Evolutionary conservation across 805 yeast species (phyloP), one percentile per base, ranked within the genome.

Genomic region (Schwanniomyces sp.): DNA sequence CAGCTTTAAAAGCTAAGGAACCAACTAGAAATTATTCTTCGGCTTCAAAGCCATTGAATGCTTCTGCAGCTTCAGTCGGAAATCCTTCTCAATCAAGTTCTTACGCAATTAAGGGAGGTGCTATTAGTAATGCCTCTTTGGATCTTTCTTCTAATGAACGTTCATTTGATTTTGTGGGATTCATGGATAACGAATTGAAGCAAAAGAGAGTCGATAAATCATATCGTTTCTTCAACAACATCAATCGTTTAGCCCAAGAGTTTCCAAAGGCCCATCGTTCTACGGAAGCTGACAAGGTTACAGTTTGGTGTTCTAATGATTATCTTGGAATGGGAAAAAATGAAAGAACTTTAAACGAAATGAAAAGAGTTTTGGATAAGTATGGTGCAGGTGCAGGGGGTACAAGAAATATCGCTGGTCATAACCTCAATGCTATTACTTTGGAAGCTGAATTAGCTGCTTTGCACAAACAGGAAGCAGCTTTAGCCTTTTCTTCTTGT

Each of bases 381-480:
- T 94, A 94, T 66, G 99, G 99, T 59, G 87, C 96, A 4, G 99
- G 99, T 59, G 96, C 99, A 7, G 99, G 99, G 63, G 99, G 99
- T 57, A 94, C 99, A 42, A 81, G 99, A 63, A 94, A 94, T 72
- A 94, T 94, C 66, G 99, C 99, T 1, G 99, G 99, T 52, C 99
- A 94, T 69, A 94, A 94, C 69, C 69, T 74, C 49, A 92, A 87
- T 59, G 96, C 98, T n/a, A 82, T 94, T 62, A 78, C 77, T 55
- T 79, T 94, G 62, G 99, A 94, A 70, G 74, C 86, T 18, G 91
- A 89, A 59, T 63, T 90, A 43, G 98, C 99, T 17, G 84, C 90
- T 37, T 79, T 94, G 57, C 98, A 94, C 72, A 86, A 88, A 66
- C 95, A 91, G 66, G 97, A 89, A 58, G 97, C 92, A 21, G 96